Percentiles rank a stretch among this genome's conserved stretches.
phyloP scores from a whole-genome alignment of 441 rosid species.

The Populus trichocarpa region DNA sequence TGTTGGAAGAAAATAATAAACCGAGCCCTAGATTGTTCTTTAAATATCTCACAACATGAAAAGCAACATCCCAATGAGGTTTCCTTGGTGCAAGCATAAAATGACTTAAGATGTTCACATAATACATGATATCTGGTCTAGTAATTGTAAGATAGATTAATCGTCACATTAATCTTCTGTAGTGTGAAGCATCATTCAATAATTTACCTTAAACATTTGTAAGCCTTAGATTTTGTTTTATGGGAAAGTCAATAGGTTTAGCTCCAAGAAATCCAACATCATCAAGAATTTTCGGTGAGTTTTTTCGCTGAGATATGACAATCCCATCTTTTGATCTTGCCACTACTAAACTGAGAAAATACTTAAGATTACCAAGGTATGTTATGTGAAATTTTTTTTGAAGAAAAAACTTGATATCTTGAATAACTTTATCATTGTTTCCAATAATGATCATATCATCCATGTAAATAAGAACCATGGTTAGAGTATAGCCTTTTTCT shows the following conservation, averaged over 20 bases:
- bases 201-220: neutral
- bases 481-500: neutral
- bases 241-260: neutral
- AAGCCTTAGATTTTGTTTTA: neutral
- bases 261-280: neutral
- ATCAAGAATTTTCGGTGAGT: neutral
- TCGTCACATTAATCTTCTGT: neutral
- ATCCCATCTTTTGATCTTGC: neutral
- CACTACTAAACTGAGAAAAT: neutral
- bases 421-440: neutral
- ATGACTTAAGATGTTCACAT: neutral
- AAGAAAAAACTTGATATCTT: neutral
- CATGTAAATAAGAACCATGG: neutral
- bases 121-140: neutral
- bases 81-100: neutral
- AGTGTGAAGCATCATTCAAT: neutral
- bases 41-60: neutral
- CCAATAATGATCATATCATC: neutral
- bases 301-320: neutral
- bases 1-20: neutral
- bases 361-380: neutral
- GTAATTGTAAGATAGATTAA: neutral
- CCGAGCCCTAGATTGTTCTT: neutral
- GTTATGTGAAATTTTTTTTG: neutral
- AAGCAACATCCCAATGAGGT: neutral